phyloP scores from a whole-genome alignment of 192 early-diverging fungal genomes.

The Coemansia javaensis region DNA sequence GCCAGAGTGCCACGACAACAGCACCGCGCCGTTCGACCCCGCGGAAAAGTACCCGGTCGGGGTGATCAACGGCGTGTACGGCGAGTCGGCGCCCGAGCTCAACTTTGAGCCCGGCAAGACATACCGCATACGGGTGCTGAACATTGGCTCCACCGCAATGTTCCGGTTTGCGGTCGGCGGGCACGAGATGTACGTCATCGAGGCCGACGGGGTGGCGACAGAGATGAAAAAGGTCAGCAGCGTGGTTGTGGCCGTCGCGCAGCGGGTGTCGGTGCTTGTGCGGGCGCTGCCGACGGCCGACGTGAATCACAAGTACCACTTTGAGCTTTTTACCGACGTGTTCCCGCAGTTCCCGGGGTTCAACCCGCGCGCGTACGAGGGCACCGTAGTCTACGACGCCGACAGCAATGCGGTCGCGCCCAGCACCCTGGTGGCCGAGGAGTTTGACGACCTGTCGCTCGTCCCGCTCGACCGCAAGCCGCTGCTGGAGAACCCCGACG shows the following conservation, averaged over 20 bases:
- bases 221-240: constrained; percentile 51
- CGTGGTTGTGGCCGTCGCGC: constrained; percentile 64
- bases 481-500: constrained; percentile 32
- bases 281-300: constrained; percentile 54
- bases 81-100: constrained; percentile 49
- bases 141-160: constrained; percentile 62
- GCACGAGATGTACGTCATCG: constrained; percentile 74
- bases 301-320: constrained; percentile 60
- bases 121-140: constrained; percentile 76
- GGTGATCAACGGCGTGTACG: constrained; percentile 55
- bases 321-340: constrained; percentile 63
- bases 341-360: constrained; percentile 56
- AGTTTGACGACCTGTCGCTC: constrained; percentile 55
- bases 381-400: constrained; percentile 51
- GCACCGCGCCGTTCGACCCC: neutral
- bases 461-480: constrained; percentile 43
- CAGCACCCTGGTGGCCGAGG: constrained; percentile 17
- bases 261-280: constrained; percentile 77
- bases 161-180: constrained; percentile 71
- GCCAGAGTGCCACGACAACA: neutral
- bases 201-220: constrained; percentile 67
- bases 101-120: constrained; percentile 68
- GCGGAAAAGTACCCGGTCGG: constrained; percentile 31
- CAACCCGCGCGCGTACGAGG: constrained; percentile 52
- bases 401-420: neutral